Conservation (phyloP, 1,284 basidiomycete species). For the Vanrija humicola region DNA sequence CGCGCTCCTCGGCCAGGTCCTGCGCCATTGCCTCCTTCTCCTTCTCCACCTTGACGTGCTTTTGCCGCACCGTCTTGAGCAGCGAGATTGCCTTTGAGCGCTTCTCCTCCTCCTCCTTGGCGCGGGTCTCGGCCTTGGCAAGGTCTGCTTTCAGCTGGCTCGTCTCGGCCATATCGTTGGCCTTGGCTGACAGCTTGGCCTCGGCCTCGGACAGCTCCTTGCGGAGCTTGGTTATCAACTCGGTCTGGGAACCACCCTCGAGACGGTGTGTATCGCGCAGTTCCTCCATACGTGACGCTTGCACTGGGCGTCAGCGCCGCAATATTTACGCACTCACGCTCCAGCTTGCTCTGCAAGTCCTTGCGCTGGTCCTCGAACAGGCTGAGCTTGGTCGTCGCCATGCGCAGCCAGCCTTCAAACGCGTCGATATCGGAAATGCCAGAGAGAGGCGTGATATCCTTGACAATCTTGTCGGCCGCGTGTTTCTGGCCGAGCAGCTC, state of each 20-base stretch:
- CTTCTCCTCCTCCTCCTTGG: constrained; percentile 93
- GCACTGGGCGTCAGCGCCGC: constrained; percentile 55
- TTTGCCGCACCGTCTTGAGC: constrained; percentile 86
- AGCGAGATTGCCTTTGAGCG: constrained; percentile 84
- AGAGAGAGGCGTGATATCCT: constrained; percentile 66
- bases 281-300: constrained; percentile 77
- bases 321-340: constrained; percentile 54
- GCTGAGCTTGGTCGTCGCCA: constrained; percentile 64
- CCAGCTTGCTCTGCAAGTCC: constrained; percentile 65
- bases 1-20: constrained; percentile 61
- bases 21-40: constrained; percentile 69
- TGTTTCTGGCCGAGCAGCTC: constrained; percentile 28
- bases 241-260: constrained; percentile 69
- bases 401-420: constrained; percentile 68
- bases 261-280: constrained; percentile 73
- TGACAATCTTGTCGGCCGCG: constrained; percentile 65
- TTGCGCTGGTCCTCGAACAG: constrained; percentile 63
- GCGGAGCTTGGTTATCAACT: constrained; percentile 66
- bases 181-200: constrained; percentile 51
- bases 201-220: constrained; percentile 67
- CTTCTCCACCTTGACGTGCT: constrained; percentile 86
- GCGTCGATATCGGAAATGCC: constrained; percentile 61
- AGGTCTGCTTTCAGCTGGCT: constrained; percentile 60
- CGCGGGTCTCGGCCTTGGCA: constrained; percentile 58
- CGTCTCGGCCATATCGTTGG: constrained; percentile 56